Conservation (phyloP, 2,329 filamentous ascomycete species). For the Stachybotrys chlorohalonatus region DNA sequence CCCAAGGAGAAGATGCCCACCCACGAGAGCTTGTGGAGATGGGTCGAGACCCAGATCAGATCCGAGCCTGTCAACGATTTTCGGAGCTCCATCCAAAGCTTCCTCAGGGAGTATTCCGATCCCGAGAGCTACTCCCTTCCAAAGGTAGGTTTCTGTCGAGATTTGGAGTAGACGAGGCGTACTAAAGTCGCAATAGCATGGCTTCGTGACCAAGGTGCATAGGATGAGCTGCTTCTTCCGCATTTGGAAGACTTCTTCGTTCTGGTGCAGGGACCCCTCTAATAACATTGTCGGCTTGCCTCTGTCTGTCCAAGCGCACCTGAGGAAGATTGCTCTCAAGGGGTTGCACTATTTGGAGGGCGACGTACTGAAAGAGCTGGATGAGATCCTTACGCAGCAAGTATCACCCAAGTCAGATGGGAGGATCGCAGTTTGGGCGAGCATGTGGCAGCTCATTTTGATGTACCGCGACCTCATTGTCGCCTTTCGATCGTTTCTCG, state of each 20-base stretch:
- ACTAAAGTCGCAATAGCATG: constrained; percentile 19
- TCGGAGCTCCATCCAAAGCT: constrained; percentile 23
- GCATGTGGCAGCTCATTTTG: constrained; percentile 40
- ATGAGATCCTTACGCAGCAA: constrained; percentile 28
- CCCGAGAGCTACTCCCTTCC: constrained; percentile 25
- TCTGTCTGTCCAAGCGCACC: constrained; percentile 29
- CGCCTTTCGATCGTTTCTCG: constrained; percentile 18
- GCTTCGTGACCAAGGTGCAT: constrained; percentile 33
- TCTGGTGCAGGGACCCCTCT: constrained; percentile 29
- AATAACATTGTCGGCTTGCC: constrained; percentile 27
- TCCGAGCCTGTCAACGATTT: constrained; percentile 22
- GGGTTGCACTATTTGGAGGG: constrained; percentile 26
- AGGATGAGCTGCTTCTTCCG: constrained; percentile 40
- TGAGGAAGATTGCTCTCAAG: constrained; percentile 28
- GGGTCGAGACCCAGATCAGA: constrained; percentile 28
- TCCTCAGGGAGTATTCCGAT: constrained; percentile 24
- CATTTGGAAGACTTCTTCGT: constrained; percentile 35
- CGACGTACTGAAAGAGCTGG: constrained; percentile 30
- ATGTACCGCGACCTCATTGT: constrained; percentile 35
- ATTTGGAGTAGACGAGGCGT: neutral
- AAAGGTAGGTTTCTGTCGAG: constrained; percentile 22
- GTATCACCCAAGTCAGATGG: constrained; percentile 28
- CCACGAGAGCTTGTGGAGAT: constrained; percentile 22
- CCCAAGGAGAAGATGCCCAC: constrained; percentile 26
- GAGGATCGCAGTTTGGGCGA: constrained; percentile 36